Base-by-base conservation (phyloP, 2,329 filamentous ascomycete genomes). In the Chrysoporthe puriensis region DNA sequence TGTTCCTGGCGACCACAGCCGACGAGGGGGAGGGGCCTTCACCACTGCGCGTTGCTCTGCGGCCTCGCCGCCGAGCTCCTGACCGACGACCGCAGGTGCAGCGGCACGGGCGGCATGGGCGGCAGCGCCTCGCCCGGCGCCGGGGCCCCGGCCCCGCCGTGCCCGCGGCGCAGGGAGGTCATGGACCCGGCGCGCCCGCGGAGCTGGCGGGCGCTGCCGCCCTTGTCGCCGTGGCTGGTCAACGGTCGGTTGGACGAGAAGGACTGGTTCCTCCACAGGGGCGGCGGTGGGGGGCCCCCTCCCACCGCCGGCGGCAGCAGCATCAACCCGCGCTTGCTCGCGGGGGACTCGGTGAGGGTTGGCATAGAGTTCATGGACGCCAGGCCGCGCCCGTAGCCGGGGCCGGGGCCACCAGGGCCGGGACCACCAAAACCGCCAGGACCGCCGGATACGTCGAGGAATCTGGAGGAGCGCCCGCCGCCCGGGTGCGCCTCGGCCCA, bases 181-280 rank as follows among this genome's bases (percentile, higher is more conserved):
- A 59, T 52, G 2, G 68, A 69, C 16, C 64, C 65, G 7, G 58
- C 43, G 42, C 68, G 54, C 6, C 52, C 40, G 13, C 68, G 65
- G 42, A 59, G 36, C 58, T 52, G 63, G 36, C 61, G 58, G 32
- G 60, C 62, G 57, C 9, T 21, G n/a, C 50, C 40, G 13, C 40
- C 59, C 40, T 63, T 60, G 62, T 69, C 68, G 44, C 68, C 68
- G 42, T 59, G 58, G 62, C 68, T 69, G 42, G 68, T 69, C 11
- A 58, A 65, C 26, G 68, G 68, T 46, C 68, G 46, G 21, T 36
- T 46, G 46, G 52, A 46, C 8, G 58, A 50, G 9, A 61, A n/a
- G 1, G 64, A 46, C 32, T 54, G 26, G 18, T 65, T 56, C 58
- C 68, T 59, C 62, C 63, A 48, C 11, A 65, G 57, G 13, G 36